Base-by-base conservation (phyloP, 208 protist genomes). In the Trypanosoma lewisi region DNA sequence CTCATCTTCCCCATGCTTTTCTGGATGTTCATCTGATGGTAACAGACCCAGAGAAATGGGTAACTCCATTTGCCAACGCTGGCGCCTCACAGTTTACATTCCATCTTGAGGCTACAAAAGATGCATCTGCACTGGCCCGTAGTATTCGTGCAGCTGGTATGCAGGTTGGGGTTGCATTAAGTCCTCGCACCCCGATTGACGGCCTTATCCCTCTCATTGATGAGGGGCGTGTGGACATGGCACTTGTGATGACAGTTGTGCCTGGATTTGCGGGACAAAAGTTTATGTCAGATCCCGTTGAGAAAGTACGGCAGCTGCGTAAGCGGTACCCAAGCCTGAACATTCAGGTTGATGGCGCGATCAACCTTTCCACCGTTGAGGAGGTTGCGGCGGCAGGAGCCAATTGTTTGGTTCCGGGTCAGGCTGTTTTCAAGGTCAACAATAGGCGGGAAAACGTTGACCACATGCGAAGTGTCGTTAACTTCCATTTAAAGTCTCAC, bases 221-320 rank as follows among this genome's bases (percentile, higher is more conserved):
- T 19, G 59, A 69, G 37, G 63, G 63, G 4, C 25, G 33, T 17
- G 44, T 98, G 4, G 92, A 98, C 68, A 95, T 98, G 73, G 74
- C 97, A 34, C 75, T 97, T 30, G 73, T 97, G 14, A 97, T 97
- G 93, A 98, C 94, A 9, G 97, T 99, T 7, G 93, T 98, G 61
- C 97, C 97, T 37, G 97, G 97, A 33, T 99, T 99, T 65, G 97
- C 97, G 17, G 97, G 97, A 28, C 97, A 99, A 71, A 65, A 44
- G 11, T 99, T 99, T 72, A 98, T 99, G 93, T 48, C 44, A 3
- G 85, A 97, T 4, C 89, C 85, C 75, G 85, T 98, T 74, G 39
- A 60, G 36, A 99, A 98, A 65, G 96, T 97, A 6, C 23, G 37
- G 4, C 21, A 54, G 23, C 48, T 98, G 6, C 62, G 95, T 37